These are phyloP conservation scores for Helotiales sp. DNA, from an alignment of 2,329 filamentous ascomycete species.

Conservation along the genomic window DNA sequence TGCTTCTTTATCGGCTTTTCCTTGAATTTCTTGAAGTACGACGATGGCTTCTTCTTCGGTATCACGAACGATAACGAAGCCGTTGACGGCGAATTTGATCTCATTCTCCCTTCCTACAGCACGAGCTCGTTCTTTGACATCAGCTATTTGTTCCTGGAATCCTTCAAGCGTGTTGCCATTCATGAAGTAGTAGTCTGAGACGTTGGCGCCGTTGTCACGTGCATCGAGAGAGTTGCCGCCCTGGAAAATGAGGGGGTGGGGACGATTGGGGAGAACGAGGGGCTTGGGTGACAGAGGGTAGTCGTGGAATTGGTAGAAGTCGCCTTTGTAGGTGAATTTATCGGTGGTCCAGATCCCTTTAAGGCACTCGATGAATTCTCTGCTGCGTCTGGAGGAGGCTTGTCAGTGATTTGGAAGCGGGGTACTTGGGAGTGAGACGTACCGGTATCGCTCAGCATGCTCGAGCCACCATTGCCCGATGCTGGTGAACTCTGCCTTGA, in stretches of 20 bases:
- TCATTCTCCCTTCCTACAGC: slow-evolving; percentile 44
- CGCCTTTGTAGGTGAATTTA: slow-evolving; percentile 50
- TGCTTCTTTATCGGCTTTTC: slow-evolving; percentile 51
- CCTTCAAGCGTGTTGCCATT: slow-evolving; percentile 56
- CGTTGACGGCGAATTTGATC: slow-evolving; percentile 50
- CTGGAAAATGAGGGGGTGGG: slow-evolving; percentile 53
- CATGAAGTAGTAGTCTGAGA: slow-evolving; percentile 55
- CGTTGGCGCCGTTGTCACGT: slow-evolving; percentile 47
- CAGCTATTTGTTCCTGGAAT: slow-evolving; percentile 49
- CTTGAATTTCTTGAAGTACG: slow-evolving; percentile 51
- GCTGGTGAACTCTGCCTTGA: slow-evolving; percentile 51
- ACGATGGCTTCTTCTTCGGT: slow-evolving; percentile 50
- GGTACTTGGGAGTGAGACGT: neutral
- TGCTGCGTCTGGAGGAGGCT: slow-evolving; percentile 36
- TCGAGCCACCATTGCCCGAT: slow-evolving; percentile 57
- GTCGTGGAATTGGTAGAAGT: slow-evolving; percentile 54
- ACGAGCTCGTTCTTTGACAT: slow-evolving; percentile 47
- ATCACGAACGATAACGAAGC: slow-evolving; percentile 50
- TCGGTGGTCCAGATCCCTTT: slow-evolving; percentile 51
- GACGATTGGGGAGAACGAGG: slow-evolving; percentile 42
- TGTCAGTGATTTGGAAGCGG: neutral
- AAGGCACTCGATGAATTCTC: slow-evolving; percentile 52
- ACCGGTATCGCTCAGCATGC: slow-evolving; percentile 50
- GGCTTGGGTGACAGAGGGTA: slow-evolving; percentile 52
- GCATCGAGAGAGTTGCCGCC: slow-evolving; percentile 53